Base-by-base conservation (phyloP, 2,329 filamentous ascomycete species). In the Thelonectria discophora region DNA sequence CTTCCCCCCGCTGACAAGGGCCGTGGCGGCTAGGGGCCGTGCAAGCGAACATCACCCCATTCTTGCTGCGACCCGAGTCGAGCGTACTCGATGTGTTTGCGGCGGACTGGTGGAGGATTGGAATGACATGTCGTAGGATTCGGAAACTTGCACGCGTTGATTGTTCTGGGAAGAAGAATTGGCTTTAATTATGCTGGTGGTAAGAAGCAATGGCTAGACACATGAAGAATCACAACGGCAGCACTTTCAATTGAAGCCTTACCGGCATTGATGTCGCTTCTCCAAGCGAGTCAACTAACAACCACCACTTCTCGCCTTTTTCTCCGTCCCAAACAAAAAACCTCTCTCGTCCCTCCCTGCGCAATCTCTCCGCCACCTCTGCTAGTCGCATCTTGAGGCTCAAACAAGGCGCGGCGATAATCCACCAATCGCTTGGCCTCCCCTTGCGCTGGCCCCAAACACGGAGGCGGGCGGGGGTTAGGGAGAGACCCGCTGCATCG, bases 401-500 rank as follows among this genome's bases (percentile, higher is more conserved):
- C 69, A 72, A 72, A 72, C 69, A 60, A 37, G 57, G 46, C 60
- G 51, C 37, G 58, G 58, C 45, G 42, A 66, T 62, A 62, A 69
- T 69, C 69, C 69, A 72, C 69, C 69, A 72, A 72, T 72, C 39
- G 65, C 55, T 21, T 39, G 5, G 9, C 15, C 37, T 59, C 69
- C 68, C 69, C 69, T 71, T 72, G 69, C 69, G 65, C 66, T 69
- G 69, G 66, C 67, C 65, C 42, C 65, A 71, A 69, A 70, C 69
- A 63, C 47, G 53, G 49, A 21, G 51, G 40, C 13, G 43, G 27
- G 37, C 24, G 5, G 61, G 57, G 54, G 17, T 17, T n/a, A 18
- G 39, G 7, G 8, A 9, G 3, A 3, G 10, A 11, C 32, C 13
- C 32, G 10, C 13, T 11, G n/a, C 32, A 37, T 37, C 34, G 34